Evolutionary conservation across 352 stramenopile genomes (phyloP).

Genomic region (Pythium dissimile): DNA sequence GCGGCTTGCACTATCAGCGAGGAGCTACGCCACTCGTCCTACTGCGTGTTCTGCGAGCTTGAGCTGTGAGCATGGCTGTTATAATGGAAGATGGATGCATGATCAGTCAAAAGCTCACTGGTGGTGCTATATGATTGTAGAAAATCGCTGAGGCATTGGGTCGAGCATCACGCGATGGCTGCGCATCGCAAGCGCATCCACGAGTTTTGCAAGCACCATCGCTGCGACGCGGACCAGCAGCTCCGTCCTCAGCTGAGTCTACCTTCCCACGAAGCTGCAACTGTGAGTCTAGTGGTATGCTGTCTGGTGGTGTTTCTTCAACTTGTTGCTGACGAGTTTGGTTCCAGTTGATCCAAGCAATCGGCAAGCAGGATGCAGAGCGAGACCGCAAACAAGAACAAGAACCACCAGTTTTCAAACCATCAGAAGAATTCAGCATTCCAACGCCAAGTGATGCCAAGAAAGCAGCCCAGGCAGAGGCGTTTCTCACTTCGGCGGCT

Average conservation of each 20-base stretch:
- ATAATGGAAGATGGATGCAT: no score
- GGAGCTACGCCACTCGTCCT: background rate
- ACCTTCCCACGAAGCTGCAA: slow-evolving; percentile 9
- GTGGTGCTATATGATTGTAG: background rate
- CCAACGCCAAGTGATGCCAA: no score
- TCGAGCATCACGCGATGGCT: slow-evolving; percentile 38
- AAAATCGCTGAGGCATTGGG: slow-evolving; percentile 12
- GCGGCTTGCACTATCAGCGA: background rate
- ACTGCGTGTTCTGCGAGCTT: slow-evolving; percentile 37
- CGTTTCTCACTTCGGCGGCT: background rate
- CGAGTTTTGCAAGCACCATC: slow-evolving; percentile 48
- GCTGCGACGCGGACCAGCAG: slow-evolving; percentile 45
- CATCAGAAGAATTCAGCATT: no score
- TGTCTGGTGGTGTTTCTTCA: background rate
- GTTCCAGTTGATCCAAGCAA: background rate
- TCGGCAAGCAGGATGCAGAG: background rate
- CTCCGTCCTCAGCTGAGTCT: slow-evolving; percentile 40
- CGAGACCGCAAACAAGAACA: background rate
- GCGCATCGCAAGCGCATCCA: slow-evolving; percentile 37
- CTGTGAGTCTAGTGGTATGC: slow-evolving; percentile 20
- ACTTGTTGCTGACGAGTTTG: background rate
- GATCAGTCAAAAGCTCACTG: no score
- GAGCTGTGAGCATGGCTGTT: slow-evolving; percentile 24
- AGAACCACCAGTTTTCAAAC: no score
- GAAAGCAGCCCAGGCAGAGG: background rate